Conservation (phyloP, 345 rosid genomes). For the Fremontodendron californicum region DNA sequence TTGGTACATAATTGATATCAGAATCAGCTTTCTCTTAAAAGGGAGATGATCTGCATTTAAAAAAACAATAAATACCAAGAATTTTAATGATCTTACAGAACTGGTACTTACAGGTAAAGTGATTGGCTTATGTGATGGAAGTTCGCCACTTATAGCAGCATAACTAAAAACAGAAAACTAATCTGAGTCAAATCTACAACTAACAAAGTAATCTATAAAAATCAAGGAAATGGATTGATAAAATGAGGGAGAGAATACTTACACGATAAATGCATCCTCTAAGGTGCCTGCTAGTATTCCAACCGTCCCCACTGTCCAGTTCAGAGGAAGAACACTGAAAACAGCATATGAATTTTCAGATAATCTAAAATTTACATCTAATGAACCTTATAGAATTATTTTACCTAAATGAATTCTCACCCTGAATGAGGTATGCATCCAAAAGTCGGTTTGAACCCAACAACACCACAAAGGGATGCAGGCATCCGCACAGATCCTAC, state of each 20-base stretch:
- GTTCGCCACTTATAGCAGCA: constrained; percentile 56
- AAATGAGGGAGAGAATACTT: constrained; percentile 13
- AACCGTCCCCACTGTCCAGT: constrained; percentile 79
- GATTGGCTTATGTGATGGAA: constrained; percentile 23
- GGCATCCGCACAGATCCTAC: constrained; percentile 79
- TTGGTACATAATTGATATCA: background rate
- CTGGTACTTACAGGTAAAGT: constrained; percentile 23
- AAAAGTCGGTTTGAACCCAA: constrained; percentile 72
- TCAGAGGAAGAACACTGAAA: constrained; percentile 68
- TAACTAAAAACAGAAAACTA: constrained; percentile 36
- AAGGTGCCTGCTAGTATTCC: constrained; percentile 61
- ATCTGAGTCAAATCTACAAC: background rate
- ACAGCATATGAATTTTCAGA: background rate
- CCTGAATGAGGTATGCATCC: constrained; percentile 58
- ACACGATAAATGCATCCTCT: constrained; percentile 64
- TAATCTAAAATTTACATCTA: background rate
- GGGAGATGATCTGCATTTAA: background rate
- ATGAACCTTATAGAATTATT: background rate
- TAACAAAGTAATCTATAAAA: background rate
- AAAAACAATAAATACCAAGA: background rate
- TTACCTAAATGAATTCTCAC: constrained; percentile 25
- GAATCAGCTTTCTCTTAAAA: constrained; percentile 4
- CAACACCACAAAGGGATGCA: constrained; percentile 73
- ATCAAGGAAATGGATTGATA: background rate
- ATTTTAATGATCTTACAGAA: background rate